Evolutionary conservation across 805 yeast species (phyloP).

Genomic region (Candida mattraensis): DNA sequence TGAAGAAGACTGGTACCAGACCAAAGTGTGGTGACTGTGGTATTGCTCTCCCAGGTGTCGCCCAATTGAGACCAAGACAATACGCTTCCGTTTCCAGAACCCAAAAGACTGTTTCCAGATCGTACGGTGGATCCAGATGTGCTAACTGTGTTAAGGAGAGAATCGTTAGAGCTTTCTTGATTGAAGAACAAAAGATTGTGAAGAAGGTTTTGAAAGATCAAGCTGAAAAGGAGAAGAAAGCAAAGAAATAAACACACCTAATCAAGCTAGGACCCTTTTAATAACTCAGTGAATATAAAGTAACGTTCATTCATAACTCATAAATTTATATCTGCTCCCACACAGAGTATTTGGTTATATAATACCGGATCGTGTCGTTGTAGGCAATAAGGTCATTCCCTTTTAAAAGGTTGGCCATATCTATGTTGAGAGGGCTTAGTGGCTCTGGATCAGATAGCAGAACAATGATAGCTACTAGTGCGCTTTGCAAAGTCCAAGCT

Average conservation of each 20-base stretch:
- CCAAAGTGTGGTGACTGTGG: constrained; percentile 91
- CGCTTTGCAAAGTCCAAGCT: constrained; percentile 62
- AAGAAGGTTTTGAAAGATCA: constrained; percentile 98
- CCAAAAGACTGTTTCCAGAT: constrained; percentile 97
- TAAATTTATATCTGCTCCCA: constrained; percentile 13
- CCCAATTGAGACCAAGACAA: constrained; percentile 97
- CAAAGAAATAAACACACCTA: constrained; percentile 36
- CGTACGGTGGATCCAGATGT: constrained; percentile 99
- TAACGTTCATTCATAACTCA: constrained; percentile 10
- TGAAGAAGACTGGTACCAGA: constrained; percentile 86
- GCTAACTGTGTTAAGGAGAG: constrained; percentile 99
- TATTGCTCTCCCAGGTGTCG: constrained; percentile 62
- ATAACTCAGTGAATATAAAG: constrained; percentile 14
- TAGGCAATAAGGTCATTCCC: constrained; percentile 46
- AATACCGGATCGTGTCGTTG: constrained; percentile 41
- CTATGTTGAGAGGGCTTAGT: constrained; percentile 68
- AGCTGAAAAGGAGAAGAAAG: constrained; percentile 81
- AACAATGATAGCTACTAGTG: constrained; percentile 56
- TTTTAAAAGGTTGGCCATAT: constrained; percentile 60
- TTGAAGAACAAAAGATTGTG: constrained; percentile 99
- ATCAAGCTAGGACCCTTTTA: constrained; percentile 6
- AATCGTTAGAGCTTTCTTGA: constrained; percentile 98
- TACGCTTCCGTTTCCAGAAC: constrained; percentile 94
- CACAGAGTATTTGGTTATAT: constrained; percentile 27
- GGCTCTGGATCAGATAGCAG: constrained; percentile 67